Base-by-base conservation (phyloP, 352 stramenopile genomes). In the Globisporangium orthogonon region DNA sequence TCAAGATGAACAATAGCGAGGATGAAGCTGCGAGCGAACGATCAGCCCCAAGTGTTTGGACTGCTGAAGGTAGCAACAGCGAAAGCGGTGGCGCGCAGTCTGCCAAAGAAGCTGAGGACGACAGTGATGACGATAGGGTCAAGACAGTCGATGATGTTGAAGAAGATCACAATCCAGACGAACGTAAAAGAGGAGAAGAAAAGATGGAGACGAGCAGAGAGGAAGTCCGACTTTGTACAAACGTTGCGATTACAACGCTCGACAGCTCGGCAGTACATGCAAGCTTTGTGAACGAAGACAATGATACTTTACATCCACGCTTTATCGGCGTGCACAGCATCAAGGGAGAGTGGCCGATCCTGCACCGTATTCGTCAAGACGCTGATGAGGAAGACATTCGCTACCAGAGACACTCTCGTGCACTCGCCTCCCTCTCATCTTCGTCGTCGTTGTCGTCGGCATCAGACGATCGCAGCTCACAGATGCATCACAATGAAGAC, bases 281-380 rank as follows among this genome's bases (percentile, higher is more conserved):
- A 18, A 28, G 1, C 30, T 45, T 45, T 17, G 17, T 52, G 28
- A 29, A 28, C 14, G 23, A 50, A 10, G 30, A 55, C 10, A 14
- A 14, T 9, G 37, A 43, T 14, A 46, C 45, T 45, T 18, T 60
- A 35, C 76, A 89, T 59, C 63, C 76, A n/a, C 63, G 65, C 13
- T 73, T 67, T 0, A 83, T 89, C 46, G 78, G 78, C 13, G 71
- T 83, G 9, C 66, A 86, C 43, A 74, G 59, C 11, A 85, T 89
- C 44, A 63, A 64, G 0, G 67, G 74, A 0, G 55, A 70, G 9
- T 86, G 74, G 74, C 69, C 69, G 28, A 14, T 66, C 4, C 17
- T 35, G 1, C 31, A 33, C 6, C 17, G 5, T 30, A 14, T 2
- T 33, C 28, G 13, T 31, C 28, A 39, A 14, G 18, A 30, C 1